phyloP scores from a whole-genome alignment of 345 rosid species.

The Salix udensis region DNA sequence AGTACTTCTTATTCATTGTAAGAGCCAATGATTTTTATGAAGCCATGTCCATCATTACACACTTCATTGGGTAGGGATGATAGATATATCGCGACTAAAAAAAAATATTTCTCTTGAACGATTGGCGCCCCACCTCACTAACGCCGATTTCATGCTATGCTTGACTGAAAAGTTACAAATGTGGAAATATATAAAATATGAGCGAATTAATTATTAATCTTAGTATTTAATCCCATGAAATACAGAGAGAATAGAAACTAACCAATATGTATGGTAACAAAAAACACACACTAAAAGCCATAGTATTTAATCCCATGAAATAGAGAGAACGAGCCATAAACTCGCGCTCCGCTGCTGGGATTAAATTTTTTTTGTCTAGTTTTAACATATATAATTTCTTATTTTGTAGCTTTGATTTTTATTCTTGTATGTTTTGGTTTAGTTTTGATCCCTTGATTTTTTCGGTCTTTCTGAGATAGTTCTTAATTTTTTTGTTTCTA shows the following conservation, averaged over 20 bases:
- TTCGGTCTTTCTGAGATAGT: no score
- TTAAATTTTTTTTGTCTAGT: no score
- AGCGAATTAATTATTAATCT: background rate
- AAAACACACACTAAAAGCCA: background rate
- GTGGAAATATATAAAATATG: background rate
- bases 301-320: no score
- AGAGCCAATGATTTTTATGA: constrained; percentile 31
- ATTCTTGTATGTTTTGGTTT: no score
- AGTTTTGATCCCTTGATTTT: no score
- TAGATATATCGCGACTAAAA: background rate
- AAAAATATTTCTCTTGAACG: background rate
- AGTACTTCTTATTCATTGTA: constrained; percentile 7
- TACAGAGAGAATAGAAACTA: no score
- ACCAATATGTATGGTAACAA: no score
- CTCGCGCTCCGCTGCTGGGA: no score
- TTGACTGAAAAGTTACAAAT: background rate
- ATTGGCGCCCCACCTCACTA: background rate
- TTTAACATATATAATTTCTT: no score
- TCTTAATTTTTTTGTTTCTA: no score
- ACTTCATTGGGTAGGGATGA: background rate
- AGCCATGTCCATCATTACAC: constrained; percentile 29
- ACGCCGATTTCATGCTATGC: background rate
- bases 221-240: background rate
- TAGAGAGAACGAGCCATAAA: no score
- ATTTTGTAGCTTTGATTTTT: no score